Evolutionary conservation across 2,329 filamentous ascomycete species (phyloP).

Genomic region (Neospermospora avenae): DNA sequence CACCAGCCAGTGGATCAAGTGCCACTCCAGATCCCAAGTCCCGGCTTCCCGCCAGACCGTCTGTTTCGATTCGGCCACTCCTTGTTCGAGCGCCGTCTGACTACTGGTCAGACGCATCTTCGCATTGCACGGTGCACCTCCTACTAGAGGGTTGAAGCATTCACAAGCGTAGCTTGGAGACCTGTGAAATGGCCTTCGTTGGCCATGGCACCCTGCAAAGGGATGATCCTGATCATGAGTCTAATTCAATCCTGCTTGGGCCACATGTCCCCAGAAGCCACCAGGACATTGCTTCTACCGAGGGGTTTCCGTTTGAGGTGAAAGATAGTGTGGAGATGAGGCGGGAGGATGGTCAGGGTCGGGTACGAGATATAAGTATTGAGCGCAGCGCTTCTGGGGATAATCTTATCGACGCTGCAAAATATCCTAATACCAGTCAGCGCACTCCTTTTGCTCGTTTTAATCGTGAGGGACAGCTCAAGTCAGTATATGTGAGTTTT

Average conservation of each 20-base stretch:
- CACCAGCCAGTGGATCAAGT: slow-evolving; percentile 5
- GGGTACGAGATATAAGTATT: slow-evolving; percentile 22
- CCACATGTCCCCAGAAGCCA: slow-evolving; percentile 19
- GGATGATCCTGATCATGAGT: slow-evolving; percentile 24
- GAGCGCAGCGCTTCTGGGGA: slow-evolving; percentile 11
- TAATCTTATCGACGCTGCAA: slow-evolving; percentile 9
- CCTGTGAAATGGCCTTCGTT: slow-evolving; percentile 21
- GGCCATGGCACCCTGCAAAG: slow-evolving; percentile 16
- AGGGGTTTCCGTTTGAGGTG: slow-evolving; percentile 10
- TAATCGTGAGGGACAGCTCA: slow-evolving; percentile 7
- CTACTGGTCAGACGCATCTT: slow-evolving; percentile 21
- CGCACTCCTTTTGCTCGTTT: slow-evolving; percentile 17
- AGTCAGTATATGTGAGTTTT: slow-evolving; percentile 19
- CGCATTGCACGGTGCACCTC: slow-evolving; percentile 10
- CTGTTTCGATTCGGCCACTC: slow-evolving; percentile 26
- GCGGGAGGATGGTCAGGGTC: slow-evolving; percentile 1
- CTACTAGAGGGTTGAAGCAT: slow-evolving; percentile 12
- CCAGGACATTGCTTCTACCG: slow-evolving; percentile 20
- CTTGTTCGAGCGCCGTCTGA: slow-evolving; percentile 18
- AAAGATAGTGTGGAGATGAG: slow-evolving; percentile 6
- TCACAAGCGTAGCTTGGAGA: slow-evolving; percentile 13
- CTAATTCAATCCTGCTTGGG: slow-evolving; percentile 20
- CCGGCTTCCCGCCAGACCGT: slow-evolving; percentile 6
- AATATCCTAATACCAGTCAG: slow-evolving; percentile 14
- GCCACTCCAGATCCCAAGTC: slow-evolving; percentile 5